Evolutionary conservation across 2,329 filamentous ascomycete genomes (phyloP), one percentile per base, ranked within the genome.

Genomic region (Diaporthe citriasiana): DNA sequence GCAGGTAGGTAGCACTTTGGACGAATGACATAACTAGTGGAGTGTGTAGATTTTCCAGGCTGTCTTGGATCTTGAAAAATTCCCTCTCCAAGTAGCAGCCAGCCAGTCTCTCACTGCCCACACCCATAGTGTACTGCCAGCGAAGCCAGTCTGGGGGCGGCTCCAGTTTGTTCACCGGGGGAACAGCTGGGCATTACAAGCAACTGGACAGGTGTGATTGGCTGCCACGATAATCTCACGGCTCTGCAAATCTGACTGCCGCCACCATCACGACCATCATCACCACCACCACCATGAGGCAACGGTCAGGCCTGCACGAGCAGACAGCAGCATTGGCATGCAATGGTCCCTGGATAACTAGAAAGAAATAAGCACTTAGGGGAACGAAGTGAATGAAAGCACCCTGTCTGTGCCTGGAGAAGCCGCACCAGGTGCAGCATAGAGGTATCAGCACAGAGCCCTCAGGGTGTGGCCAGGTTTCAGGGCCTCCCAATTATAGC

Each of bases 191-290:
- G 45, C 63, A 66, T 63, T 59, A 30, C 45, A 33, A 22, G 5
- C 70, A 63, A 71, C 70, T 40, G 59, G 35, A 30, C 19, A 51
- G 50, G 56, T 42, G 42, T 71, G 70, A 71, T 71, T 71, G 70
- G 70, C 70, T 33, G 70, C 22, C 70, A 71, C 56, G 70, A 71
- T 59, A 71, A 71, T 60, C 59, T 71, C 59, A 63, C 70, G 60
- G 60, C 51, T 69, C 33, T 73, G 51, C 53, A 69, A 42, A 53
- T 33, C 51, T 65, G 57, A 72, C 59, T 25, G 57, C n/a, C 25
- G 57, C 57, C 38, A 50, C 68, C 35, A 12, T 33, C 50, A 42
- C n/a, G 9, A 35, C 25, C 38, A 35, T 25, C 4, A 30, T 4
- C 35, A 38, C 50, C 42, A 40, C 25, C 35, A n/a, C 12, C 15